A percentile compares a stretch with the other conserved stretches of the same genome.
Conservation (phyloP, 371 early-diverging fungal species). For the Mortierella sp. region DNA sequence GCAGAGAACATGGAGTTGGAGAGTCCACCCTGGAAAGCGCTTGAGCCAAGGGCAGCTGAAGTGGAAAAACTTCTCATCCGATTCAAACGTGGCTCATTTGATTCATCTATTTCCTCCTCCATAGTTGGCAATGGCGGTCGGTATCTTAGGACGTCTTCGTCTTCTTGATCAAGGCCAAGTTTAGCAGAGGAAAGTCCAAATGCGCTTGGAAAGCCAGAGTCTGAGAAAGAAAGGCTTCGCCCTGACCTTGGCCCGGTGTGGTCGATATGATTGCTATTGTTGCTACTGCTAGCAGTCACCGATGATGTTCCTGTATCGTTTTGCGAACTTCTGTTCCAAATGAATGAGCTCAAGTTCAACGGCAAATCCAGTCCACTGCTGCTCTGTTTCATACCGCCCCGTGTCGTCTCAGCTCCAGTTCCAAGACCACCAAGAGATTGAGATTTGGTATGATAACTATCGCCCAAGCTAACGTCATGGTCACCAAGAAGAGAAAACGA, state of each 20-base stretch:
- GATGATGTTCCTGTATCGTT: not conserved
- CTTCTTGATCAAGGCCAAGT: conserved; percentile 22
- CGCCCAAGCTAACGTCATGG: not conserved
- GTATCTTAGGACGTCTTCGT: conserved; percentile 36
- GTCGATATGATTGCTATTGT: conserved; percentile 1
- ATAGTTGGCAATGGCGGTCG: conserved; percentile 46
- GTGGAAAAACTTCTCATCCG: conserved; percentile 48
- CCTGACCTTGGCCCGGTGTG: conserved; percentile 10
- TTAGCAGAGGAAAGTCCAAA: conserved; percentile 21
- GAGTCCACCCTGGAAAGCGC: conserved; percentile 16
- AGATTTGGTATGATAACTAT: conserved; percentile 5
- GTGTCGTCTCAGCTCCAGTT: not conserved
- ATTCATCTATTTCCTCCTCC: conserved; percentile 49
- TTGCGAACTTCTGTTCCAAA: conserved; percentile 20
- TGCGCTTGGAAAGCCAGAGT: conserved; percentile 29
- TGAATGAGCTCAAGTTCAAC: conserved; percentile 19
- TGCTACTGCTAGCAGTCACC: not conserved
- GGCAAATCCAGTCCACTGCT: conserved; percentile 27
- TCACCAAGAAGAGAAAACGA: conserved; percentile 18
- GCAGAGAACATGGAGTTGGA: conserved; percentile 3
- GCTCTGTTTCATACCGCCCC: conserved; percentile 16
- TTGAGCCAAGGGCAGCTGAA: conserved; percentile 36
- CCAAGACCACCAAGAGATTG: conserved; percentile 18
- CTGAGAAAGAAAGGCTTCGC: conserved; percentile 46
- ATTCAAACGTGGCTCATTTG: conserved; percentile 27